Base-by-base conservation (phyloP, 441 rosid genomes). In the Euphorbia schlechtendalii region DNA sequence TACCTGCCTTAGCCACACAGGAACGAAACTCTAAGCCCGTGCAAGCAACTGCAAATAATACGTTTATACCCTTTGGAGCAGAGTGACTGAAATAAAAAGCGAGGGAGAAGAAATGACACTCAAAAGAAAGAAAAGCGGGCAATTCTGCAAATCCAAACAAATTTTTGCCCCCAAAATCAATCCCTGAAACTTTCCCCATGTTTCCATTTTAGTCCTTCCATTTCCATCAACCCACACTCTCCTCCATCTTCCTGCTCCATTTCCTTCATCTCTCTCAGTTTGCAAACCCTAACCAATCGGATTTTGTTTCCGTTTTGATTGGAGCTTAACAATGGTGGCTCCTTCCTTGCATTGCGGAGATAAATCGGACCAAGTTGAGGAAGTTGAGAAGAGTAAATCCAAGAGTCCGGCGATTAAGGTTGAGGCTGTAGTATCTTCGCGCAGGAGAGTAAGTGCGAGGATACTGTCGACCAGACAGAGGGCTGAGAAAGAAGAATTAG, bases 401-500 rank as follows among this genome's bases (percentile, higher is more conserved):
- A 57, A 41, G 30, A 41, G 41, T 18, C 36, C 61, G 0, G 8
- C 30, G 28, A 61, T 61, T 4, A 65, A 56, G 20, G 55, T 56
- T 8, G 53, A 61, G 38, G 38, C 38, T 9, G 65, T 45, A 9
- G 54, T 61, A 12, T 61, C 65, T 45, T 17, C 55, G 13, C 41
- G 34, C 15, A 51, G 58, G 36, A 46, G 70, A 18, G 64, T 51
- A 15, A 59, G 71, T 12, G 32, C 64, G 18, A 59, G 64, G 32
- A 2, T 48, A 48, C 34, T 43, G 40, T 24, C 30, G 21, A 25
- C 14, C 0, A 56, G 10, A 22, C 20, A 38, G 53, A 65, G 38
- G 38, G 60, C 32, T 5, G 48, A 64, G 68, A 81, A 83, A 75
- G 76, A 70, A 74, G 82, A 61, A 0, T 60, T 83, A 59, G 82